Evolutionary conservation across 352 stramenopile genomes (phyloP).

Genomic region (Globisporangium orthogonon): DNA sequence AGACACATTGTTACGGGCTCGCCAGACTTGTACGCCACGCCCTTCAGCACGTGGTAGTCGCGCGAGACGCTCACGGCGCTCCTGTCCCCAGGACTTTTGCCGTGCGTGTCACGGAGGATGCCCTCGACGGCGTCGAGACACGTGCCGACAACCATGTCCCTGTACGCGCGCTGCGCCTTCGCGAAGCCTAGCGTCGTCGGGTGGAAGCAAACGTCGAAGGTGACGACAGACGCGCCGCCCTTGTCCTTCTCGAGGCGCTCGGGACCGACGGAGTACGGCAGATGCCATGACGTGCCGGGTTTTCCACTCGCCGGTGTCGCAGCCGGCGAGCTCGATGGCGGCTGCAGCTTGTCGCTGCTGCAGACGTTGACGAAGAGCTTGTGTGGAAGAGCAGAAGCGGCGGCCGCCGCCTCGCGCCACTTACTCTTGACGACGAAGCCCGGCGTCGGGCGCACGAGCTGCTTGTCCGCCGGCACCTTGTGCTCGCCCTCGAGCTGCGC

Average conservation of each 20-base stretch:
- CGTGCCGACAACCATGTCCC: conserved; percentile 84
- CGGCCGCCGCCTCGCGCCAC: conserved; percentile 17
- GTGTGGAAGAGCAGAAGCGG: conserved; percentile 1
- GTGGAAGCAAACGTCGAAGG: conserved; percentile 93
- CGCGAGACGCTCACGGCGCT: conserved; percentile 19
- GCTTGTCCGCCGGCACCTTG: conserved; percentile 82
- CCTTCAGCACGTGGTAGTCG: conserved; percentile 81
- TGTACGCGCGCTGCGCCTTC: conserved; percentile 49
- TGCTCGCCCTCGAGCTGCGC: conserved; percentile 86
- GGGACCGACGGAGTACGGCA: conserved; percentile 89
- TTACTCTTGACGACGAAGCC: conserved; percentile 92
- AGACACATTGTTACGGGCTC: conserved; percentile 74
- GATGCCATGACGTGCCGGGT: conserved; percentile 67
- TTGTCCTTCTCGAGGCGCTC: conserved; percentile 90
- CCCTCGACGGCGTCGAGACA: conserved; percentile 81
- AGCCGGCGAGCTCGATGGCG: conserved; percentile 57
- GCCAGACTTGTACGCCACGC: conserved; percentile 82
- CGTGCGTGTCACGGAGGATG: conserved; percentile 35
- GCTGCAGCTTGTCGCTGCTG: conserved; percentile 74
- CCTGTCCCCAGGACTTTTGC: conserved; percentile 7
- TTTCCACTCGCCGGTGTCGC: conserved; percentile 12
- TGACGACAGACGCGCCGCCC: conserved; percentile 44
- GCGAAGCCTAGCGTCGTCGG: conserved; percentile 73
- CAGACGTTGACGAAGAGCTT: conserved; percentile 96
- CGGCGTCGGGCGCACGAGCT: conserved; percentile 73